Base-by-base conservation (phyloP, 1,284 basidiomycete species). In the Phellopilus nigrolimitatus region DNA sequence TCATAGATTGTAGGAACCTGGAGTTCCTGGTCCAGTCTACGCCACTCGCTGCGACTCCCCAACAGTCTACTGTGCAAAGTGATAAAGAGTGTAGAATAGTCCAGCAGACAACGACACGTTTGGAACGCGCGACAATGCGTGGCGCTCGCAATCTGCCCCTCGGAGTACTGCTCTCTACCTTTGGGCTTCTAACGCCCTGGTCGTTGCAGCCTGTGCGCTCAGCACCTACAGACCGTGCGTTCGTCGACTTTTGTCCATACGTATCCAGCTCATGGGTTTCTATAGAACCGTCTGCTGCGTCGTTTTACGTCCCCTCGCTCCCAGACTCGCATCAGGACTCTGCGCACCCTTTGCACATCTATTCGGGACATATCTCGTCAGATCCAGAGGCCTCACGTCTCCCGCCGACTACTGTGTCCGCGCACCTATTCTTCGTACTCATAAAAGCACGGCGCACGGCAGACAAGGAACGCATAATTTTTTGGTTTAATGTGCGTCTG, bases 401-500 rank as follows among this genome's bases (percentile, higher is more conserved):
- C 27, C 67, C 74, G 4, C 61, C 68, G 12, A 80, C 73, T 21
- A 78, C 82, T 54, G 73, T 88, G 42, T 82, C 83, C 27, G 76
- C 91, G 0, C 90, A 95, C 64, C 67, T 94, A 13, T 95, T 87
- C 72, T 99, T 99, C 66, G 82, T 97, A 55, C 78, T 98, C 69
- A 76, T 93, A 30, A 91, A 94, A 67, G 93, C 94, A 25, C 78
- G 94, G 42, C 79, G 92, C 56, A 77, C 76, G 7, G 92, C 94
- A 9, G 93, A 95, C 61, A 91, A 80, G 66, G 86, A 94, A 63
- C 77, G 95, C 27, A 71, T 97, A 10, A 79, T 98, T 62, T 91
- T 98, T 63, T 99, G 95, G 95, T 92, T 97, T 66, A 98, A 98
- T 68, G 91, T 90, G 62, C 63, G 84, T 68, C 34, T 7, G 19